Conservation (phyloP, 805 yeast species). For the Myxozyma mucilagina region DNA sequence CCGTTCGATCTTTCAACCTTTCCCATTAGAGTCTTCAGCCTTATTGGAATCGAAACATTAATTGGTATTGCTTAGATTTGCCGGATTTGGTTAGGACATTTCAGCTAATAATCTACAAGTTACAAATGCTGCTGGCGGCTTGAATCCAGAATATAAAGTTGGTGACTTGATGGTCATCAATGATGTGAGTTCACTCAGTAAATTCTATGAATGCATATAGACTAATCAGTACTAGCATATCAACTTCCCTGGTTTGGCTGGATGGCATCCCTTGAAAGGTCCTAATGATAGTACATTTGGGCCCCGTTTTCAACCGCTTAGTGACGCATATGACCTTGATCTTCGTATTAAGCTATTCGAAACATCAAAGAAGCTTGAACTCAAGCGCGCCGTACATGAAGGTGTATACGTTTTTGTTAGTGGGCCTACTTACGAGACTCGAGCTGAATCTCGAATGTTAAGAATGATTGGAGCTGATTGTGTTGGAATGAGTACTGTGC, state of each 20-base stretch:
- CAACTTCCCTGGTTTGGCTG: constrained; percentile 88
- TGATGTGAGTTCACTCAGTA: constrained; percentile 45
- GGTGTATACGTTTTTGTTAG: constrained; percentile 83
- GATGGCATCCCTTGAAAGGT: constrained; percentile 84
- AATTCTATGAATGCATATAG: neutral
- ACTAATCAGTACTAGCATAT: constrained; percentile 51
- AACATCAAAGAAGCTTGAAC: constrained; percentile 52
- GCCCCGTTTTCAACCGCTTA: constrained; percentile 81
- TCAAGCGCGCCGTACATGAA: constrained; percentile 68
- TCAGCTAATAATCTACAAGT: constrained; percentile 13
- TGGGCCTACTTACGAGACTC: constrained; percentile 91
- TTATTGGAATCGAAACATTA: constrained; percentile 60
- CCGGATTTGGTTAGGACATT: neutral
- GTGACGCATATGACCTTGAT: constrained; percentile 83
- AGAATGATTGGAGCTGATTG: constrained; percentile 80
- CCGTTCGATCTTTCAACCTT: constrained; percentile 77
- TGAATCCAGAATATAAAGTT: constrained; percentile 62
- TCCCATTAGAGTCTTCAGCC: constrained; percentile 75
- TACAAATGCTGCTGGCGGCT: constrained; percentile 97
- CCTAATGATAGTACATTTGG: constrained; percentile 79
- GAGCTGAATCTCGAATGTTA: constrained; percentile 86
- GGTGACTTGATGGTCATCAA: constrained; percentile 90
- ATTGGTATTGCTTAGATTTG: constrained; percentile 47
- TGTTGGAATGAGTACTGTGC: constrained; percentile 98
- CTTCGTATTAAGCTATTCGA: constrained; percentile 63